Conservation (phyloP, 345 rosid genomes). For the Linum lewisii region DNA sequence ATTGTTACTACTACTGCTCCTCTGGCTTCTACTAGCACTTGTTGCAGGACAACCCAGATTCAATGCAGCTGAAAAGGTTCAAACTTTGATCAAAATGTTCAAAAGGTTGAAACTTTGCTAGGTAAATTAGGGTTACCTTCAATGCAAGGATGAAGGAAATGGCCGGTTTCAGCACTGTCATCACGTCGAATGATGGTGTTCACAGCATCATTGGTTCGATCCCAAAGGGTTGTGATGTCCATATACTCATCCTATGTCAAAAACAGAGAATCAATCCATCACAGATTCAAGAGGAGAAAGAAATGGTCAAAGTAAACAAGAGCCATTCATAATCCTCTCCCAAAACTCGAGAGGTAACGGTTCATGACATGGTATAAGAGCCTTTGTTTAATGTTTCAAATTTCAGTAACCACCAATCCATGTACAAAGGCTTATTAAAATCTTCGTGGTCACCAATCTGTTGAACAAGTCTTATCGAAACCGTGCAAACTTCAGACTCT, state of each 20-base stretch:
- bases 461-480: too few relatives aligned
- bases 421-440: too few relatives aligned
- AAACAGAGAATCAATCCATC: conserved; percentile 10
- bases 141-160: conserved; percentile 58
- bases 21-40: conserved; percentile 52
- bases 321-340: too few relatives aligned
- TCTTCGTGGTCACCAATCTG: too few relatives aligned
- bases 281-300: not conserved
- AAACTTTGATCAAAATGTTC: too few relatives aligned
- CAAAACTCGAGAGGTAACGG: too few relatives aligned
- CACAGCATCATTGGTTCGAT: conserved; percentile 53
- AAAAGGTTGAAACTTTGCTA: too few relatives aligned
- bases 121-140: conserved; percentile 39
- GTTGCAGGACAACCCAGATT: conserved; percentile 55
- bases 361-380: too few relatives aligned
- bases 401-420: too few relatives aligned
- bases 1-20: conserved; percentile 18
- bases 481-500: too few relatives aligned
- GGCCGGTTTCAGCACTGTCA: conserved; percentile 50
- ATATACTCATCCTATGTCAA: conserved; percentile 47
- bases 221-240: conserved; percentile 48
- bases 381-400: too few relatives aligned
- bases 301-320: too few relatives aligned
- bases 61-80: conserved; percentile 59
- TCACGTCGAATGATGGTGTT: conserved; percentile 54